A percentile compares a stretch with the other conserved stretches of the same genome.
Evolutionary conservation across 768 basidiomycete genomes (phyloP).

Genomic region (Scleroderma bovista): DNA sequence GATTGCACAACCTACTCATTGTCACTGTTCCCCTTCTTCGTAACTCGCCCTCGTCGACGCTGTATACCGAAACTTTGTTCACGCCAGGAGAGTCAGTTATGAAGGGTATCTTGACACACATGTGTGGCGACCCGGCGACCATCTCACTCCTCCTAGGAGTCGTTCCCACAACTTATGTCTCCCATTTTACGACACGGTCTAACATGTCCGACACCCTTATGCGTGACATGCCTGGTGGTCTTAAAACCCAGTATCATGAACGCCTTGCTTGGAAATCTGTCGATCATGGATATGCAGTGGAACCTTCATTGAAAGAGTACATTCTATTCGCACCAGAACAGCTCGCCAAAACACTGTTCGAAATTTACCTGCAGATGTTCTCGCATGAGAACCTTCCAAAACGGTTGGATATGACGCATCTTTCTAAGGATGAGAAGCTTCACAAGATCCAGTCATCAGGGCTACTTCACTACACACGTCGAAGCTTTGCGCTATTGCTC

Average conservation of each 20-base stretch:
- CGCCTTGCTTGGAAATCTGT: slow-evolving; percentile 24
- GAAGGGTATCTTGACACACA: slow-evolving; percentile 13
- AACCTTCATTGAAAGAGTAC: background rate
- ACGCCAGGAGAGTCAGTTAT: slow-evolving; percentile 6
- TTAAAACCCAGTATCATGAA: slow-evolving; percentile 24
- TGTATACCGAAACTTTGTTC: slow-evolving; percentile 27
- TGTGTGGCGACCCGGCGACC: slow-evolving; percentile 24
- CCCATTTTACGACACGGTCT: slow-evolving; percentile 26
- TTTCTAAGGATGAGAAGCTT: background rate
- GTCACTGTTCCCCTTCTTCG: slow-evolving; percentile 20
- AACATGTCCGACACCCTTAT: slow-evolving; percentile 20
- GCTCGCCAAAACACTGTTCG: slow-evolving; percentile 19
- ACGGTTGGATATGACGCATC: slow-evolving; percentile 5
- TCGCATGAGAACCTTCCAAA: slow-evolving; percentile 18
- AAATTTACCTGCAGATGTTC: slow-evolving; percentile 27
- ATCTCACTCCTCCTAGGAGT: slow-evolving; percentile 25
- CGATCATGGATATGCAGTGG: background rate
- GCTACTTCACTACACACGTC: slow-evolving; percentile 42
- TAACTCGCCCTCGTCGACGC: slow-evolving; percentile 15
- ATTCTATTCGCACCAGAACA: slow-evolving; percentile 17
- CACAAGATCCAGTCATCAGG: slow-evolving; percentile 6
- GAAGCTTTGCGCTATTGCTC: slow-evolving; percentile 43
- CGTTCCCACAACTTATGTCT: slow-evolving; percentile 19
- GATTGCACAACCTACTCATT: slow-evolving; percentile 23
- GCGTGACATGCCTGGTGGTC: no score